Base-by-base conservation (phyloP, 2,329 filamentous ascomycete species). In the Allantophomopsis cytisporea region DNA sequence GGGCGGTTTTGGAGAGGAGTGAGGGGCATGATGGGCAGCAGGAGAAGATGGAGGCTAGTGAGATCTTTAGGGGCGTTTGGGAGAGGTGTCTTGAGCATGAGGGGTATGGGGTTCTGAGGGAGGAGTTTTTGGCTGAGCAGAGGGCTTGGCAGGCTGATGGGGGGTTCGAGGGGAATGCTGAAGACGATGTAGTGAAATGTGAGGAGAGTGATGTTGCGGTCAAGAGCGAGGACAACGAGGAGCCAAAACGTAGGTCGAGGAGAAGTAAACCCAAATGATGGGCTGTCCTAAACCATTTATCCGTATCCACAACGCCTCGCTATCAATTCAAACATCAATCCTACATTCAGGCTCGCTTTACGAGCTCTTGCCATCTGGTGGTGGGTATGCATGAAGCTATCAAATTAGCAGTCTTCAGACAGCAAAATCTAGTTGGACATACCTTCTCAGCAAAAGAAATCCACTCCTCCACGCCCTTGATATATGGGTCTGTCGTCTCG, bases 401-500 rank as follows among this genome's bases (percentile, higher is more conserved):
- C 7, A 28, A 28, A 8, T 28, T 12, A 28, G 23, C 8, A 5
- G 3, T 28, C 3, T 12, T 10, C 23, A 3, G 5, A 10, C 8
- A 10, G 7, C 23, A 4, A 28, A 10, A 28, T 8, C 8, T 3
- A 28, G 7, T 10, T 10, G 7, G 31, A 49, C 48, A 37, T 41
- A 86, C 80, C 56, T 71, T 68, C 47, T 80, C 73, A 10, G 86
- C 74, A 55, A 88, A 74, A 10, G 66, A 65, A 41, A 93, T 65
- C 86, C 87, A 94, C 58, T 94, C 87, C 47, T 80, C 71, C 34
- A 94, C 63, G 0, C 80, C 76, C 54, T 81, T 80, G 4, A 84
- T 65, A 55, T 86, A 91, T 1, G 71, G 65, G 59, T 94, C 85
- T 5, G 62, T 61, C 20, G 66, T 65, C 1, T 67, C 66, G 43